Evolutionary conservation across 2,329 filamentous ascomycete genomes (phyloP).

Genomic region (Fusarium equiseti): DNA sequence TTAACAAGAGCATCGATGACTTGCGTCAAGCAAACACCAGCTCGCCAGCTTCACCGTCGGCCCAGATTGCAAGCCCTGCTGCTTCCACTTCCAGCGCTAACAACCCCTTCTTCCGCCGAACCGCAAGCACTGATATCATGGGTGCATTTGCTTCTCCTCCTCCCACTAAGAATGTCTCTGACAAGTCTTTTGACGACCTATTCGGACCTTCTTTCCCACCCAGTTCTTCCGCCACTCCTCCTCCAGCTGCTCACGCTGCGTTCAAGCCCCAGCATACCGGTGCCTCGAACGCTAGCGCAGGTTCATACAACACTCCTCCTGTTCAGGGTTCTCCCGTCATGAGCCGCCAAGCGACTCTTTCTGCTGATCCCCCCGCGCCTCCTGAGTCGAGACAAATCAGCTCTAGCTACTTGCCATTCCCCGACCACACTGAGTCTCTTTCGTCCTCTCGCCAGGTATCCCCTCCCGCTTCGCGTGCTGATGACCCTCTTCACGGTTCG

Average conservation of each 20-base stretch:
- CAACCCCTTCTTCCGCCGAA: constrained; percentile 92
- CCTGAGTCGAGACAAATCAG: constrained; percentile 82
- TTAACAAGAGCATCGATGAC: constrained; percentile 73
- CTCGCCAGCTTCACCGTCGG: constrained; percentile 61
- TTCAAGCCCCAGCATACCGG: constrained; percentile 69
- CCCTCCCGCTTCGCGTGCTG: constrained; percentile 71
- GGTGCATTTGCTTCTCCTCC: constrained; percentile 64
- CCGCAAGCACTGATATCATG: constrained; percentile 71
- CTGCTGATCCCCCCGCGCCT: constrained; percentile 70
- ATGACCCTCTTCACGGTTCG: constrained; percentile 58
- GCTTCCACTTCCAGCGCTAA: constrained; percentile 79
- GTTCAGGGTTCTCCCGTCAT: constrained; percentile 70
- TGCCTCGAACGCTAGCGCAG: constrained; percentile 65
- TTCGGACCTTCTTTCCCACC: constrained; percentile 77
- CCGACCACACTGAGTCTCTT: constrained; percentile 73
- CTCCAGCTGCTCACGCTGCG: constrained; percentile 55
- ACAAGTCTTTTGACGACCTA: constrained; percentile 85
- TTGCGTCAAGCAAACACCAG: constrained; percentile 64
- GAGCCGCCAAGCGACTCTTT: constrained; percentile 70
- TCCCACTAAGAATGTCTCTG: constrained; percentile 60
- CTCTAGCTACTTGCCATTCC: constrained; percentile 80
- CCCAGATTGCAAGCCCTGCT: constrained; percentile 76
- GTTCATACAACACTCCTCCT: constrained; percentile 66
- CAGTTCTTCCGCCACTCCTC: constrained; percentile 57
- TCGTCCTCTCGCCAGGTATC: constrained; percentile 84